Conservation (phyloP, 2,329 filamentous ascomycete genomes). For the Stenocarpella maydis region DNA sequence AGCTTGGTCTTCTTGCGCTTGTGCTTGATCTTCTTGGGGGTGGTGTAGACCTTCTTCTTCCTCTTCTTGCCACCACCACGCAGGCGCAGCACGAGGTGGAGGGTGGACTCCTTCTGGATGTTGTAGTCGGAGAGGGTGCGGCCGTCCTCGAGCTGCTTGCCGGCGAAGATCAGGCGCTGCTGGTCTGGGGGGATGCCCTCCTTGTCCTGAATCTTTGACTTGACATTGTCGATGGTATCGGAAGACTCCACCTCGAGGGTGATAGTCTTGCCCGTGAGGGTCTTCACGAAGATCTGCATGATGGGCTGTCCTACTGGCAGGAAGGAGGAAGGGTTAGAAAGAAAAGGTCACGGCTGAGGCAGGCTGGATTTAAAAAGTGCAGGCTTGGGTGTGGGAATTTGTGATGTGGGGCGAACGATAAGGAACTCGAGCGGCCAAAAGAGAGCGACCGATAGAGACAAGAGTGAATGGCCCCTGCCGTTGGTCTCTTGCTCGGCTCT, state of each 20-base stretch:
- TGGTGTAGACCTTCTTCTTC: constrained; percentile 99
- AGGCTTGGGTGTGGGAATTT: constrained; percentile 34
- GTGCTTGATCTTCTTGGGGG: constrained; percentile 99
- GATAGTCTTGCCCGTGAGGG: constrained; percentile 99
- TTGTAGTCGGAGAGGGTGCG: constrained; percentile 99
- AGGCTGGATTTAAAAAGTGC: constrained; percentile 28
- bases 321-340: constrained; percentile 48
- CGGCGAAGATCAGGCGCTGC: constrained; percentile 99
- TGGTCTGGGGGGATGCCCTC: constrained; percentile 99
- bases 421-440: constrained; percentile 10
- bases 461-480: background rate
- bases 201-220: constrained; percentile 99
- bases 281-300: constrained; percentile 83
- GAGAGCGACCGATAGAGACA: background rate
- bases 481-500: background rate
- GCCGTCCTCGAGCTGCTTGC: constrained; percentile 99
- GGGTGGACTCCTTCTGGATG: constrained; percentile 99
- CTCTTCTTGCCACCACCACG: constrained; percentile 99
- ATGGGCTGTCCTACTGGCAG: constrained; percentile 61
- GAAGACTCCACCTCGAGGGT: constrained; percentile 99
- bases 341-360: constrained; percentile 31
- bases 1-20: constrained; percentile 99
- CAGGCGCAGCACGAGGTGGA: constrained; percentile 96
- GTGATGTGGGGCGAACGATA: constrained; percentile 35
- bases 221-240: constrained; percentile 99